These are phyloP conservation scores for Teunomyces pallodes DNA, from an alignment of 805 yeast genomes.

Conservation along the genomic window DNA sequence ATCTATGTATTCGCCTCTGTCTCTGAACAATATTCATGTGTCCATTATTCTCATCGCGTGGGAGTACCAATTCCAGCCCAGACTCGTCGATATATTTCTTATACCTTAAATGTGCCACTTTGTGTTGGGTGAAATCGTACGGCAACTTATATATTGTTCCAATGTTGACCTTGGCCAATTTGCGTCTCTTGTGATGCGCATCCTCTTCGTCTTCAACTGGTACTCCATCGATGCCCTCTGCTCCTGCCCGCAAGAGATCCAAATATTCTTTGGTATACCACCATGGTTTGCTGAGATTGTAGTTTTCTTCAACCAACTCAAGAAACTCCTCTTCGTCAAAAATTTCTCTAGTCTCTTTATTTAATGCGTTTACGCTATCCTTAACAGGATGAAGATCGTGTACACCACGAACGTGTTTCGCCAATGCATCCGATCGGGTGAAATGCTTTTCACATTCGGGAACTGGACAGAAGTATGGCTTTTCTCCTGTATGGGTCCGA, in stretches of 20 bases:
- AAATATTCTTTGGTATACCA: constrained; percentile 36
- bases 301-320: constrained; percentile 30
- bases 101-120: constrained; percentile 34
- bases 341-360: constrained; percentile 22
- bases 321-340: constrained; percentile 25
- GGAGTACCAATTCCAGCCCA: constrained; percentile 11
- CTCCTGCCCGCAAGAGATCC: constrained; percentile 19
- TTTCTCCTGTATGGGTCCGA: constrained; percentile 64
- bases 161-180: constrained; percentile 11
- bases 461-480: constrained; percentile 57
- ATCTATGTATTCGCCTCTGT: constrained; percentile 5
- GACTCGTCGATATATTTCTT: constrained; percentile 11
- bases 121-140: constrained; percentile 31
- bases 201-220: neutral
- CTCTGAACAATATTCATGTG: constrained; percentile 7
- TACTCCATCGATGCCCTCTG: neutral
- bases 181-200: neutral
- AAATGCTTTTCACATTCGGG: constrained; percentile 66
- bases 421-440: constrained; percentile 58
- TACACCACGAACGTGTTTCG: constrained; percentile 59
- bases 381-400: constrained; percentile 50
- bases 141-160: constrained; percentile 23
- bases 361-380: constrained; percentile 27
- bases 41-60: constrained; percentile 1
- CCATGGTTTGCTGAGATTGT: constrained; percentile 39